These are phyloP conservation scores for Mycocentrospora acerina DNA, from an alignment of 2,329 filamentous ascomycete species.

Conservation along the genomic window DNA sequence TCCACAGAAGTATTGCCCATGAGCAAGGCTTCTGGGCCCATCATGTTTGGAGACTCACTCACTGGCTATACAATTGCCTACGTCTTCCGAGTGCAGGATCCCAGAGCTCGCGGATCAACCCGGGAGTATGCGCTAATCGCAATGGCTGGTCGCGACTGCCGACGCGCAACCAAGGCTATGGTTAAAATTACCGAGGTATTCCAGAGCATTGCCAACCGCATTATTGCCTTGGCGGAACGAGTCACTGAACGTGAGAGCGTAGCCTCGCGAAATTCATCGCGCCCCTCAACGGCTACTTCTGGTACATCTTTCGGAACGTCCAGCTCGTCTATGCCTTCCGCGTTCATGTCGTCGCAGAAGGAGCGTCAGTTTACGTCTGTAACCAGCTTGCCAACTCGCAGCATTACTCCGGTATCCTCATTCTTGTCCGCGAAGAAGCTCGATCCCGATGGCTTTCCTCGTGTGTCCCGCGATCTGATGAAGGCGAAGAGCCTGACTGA, in stretches of 20 bases:
- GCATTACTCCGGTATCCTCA: slow-evolving; percentile 58
- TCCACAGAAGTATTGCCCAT: slow-evolving; percentile 59
- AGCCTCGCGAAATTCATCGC: slow-evolving; percentile 19
- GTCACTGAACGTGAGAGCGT: slow-evolving; percentile 41
- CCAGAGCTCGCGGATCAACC: slow-evolving; percentile 57
- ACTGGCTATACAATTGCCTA: slow-evolving; percentile 62
- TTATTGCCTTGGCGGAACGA: slow-evolving; percentile 47
- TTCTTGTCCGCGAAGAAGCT: slow-evolving; percentile 59
- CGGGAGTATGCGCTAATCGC: slow-evolving; percentile 60
- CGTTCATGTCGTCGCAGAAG: slow-evolving; percentile 31
- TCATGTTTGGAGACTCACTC: slow-evolving; percentile 59
- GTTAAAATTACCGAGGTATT: slow-evolving; percentile 49
- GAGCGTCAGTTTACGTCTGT: slow-evolving; percentile 31
- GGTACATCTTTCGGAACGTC: slow-evolving; percentile 35
- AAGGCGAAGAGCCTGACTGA: slow-evolving; percentile 59
- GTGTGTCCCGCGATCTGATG: slow-evolving; percentile 53
- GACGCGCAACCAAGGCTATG: slow-evolving; percentile 47
- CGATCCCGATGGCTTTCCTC: slow-evolving; percentile 58
- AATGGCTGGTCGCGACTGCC: slow-evolving; percentile 58
- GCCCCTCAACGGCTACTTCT: slow-evolving; percentile 33
- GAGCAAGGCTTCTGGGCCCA: slow-evolving; percentile 58
- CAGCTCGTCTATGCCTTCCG: slow-evolving; percentile 27
- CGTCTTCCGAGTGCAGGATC: slow-evolving; percentile 60
- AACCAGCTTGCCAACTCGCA: slow-evolving; percentile 39
- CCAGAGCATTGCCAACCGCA: slow-evolving; percentile 55